Base-by-base conservation (phyloP, 176 grass and related monocot species). In the Triticum urartu region DNA sequence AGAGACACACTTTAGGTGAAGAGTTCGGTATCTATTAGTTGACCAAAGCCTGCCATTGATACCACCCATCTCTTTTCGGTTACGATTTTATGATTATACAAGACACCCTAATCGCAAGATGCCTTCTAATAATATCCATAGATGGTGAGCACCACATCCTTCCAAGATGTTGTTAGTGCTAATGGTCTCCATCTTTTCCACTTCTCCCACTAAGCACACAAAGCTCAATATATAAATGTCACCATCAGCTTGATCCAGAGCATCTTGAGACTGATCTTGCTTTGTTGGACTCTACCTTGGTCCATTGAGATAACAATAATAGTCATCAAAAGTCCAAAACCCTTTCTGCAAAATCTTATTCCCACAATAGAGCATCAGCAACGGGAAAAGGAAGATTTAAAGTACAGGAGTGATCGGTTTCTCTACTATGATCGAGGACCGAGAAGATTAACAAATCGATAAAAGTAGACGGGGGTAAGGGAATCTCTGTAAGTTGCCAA, bases 201-300 rank as follows among this genome's bases (percentile, higher is more conserved):
- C 47, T 89, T 83, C 54, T 89, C 68, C 90, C 87, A 91, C 94
- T 91, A 87, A 81, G 77, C 64, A 87, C 64, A 90, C 70, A 86
- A 95, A 73, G 79, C 39, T 84, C 78, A 85, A 88, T 83, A 56
- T 77, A 88, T 83, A 77, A 33, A 18, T 54, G 91, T 95, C 87
- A 83, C 42, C 59, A 74, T 93, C 94, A 86, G 81, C 22, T 80
- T 85, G 89, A 87, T 89, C 89, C 81, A 80, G 40, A 89, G 73
- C 91, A 93, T 95, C 89, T 95, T 85, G 75, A 91, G 79, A 79
- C 77, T 90, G 80, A 93, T 91, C 91, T 83, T 75, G 34, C 75
- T 86, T 86, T 65, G 81, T 91, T 89, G 85, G 81, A 83, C 78
- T 86, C 62, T 85, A 62, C 47, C 88, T 86, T 95, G 33, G 62